Percentiles rank a stretch among this genome's conserved stretches.
Evolutionary conservation across 1,139 yeast genomes (phyloP).

Genomic region (Kurtzmaniella quercitrusa): DNA sequence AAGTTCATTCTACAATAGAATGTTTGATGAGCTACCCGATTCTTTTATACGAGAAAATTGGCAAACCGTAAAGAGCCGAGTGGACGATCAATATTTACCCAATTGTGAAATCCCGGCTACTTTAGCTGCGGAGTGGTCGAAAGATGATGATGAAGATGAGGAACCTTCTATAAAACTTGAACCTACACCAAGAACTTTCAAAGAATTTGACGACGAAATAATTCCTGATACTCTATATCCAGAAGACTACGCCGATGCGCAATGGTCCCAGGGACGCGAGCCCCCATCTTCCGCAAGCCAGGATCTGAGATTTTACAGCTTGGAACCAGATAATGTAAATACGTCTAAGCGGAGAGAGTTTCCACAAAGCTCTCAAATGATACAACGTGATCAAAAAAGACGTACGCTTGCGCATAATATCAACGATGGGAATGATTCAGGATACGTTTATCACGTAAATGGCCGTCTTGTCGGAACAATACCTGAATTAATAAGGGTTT

Average conservation of each 20-base stretch:
- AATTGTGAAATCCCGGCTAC: not conserved
- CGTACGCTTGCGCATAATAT: too few species aligned
- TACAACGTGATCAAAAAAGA: too few species aligned
- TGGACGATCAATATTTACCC: constrained; percentile 2
- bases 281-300: not conserved
- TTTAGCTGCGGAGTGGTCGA: not conserved
- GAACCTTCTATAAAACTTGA: constrained; percentile 4
- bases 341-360: not conserved
- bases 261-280: not conserved
- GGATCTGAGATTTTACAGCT: not conserved
- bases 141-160: constrained; percentile 6
- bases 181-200: constrained; percentile 5
- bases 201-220: constrained; percentile 7
- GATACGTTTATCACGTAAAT: constrained; percentile 13
- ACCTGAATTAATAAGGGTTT: constrained; percentile 21
- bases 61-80: not conserved
- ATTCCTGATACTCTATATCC: constrained; percentile 16
- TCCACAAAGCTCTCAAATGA: not conserved
- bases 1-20: not conserved
- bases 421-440: not conserved
- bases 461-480: constrained; percentile 18
- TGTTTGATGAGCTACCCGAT: constrained; percentile 1
- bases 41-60: not conserved
- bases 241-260: constrained; percentile 11
- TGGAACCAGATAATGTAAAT: not conserved